Conservation (phyloP, 257 asterid species). For the Solanum bulbocastanum region DNA sequence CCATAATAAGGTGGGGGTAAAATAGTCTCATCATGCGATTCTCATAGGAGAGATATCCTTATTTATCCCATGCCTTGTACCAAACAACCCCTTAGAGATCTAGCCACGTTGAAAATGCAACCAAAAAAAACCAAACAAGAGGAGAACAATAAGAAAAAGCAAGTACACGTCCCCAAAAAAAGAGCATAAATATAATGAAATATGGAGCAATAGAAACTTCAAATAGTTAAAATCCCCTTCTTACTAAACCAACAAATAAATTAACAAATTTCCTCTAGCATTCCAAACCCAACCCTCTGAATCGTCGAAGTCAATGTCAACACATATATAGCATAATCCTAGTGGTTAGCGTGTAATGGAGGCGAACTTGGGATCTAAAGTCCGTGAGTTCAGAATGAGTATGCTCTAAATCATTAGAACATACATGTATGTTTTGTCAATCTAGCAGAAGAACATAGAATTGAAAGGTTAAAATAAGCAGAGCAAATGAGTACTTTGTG, state of each 20-base stretch:
- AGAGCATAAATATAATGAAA: not conserved
- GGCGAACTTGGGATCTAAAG: not conserved
- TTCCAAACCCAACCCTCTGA: not conserved
- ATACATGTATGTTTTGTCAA: not conserved
- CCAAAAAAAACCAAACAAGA: not conserved
- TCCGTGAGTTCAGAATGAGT: not conserved
- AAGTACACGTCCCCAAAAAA: not conserved
- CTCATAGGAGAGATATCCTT: not conserved
- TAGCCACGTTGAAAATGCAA: not conserved
- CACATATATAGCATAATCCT: not conserved
- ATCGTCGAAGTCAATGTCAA: not conserved
- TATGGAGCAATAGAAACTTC: not conserved
- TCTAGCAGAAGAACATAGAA: not conserved
- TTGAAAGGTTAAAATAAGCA: not conserved
- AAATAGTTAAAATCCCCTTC: not conserved
- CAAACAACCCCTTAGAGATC: not conserved
- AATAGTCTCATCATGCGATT: not conserved
- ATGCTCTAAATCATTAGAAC: not conserved
- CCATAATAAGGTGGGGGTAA: not conserved
- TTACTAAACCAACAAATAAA: not conserved
- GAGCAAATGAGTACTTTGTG: not conserved
- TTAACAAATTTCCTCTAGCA: not conserved
- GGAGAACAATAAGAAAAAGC: not conserved
- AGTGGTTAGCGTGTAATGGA: not conserved
- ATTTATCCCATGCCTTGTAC: not conserved